phyloP scores from a whole-genome alignment of 2,329 filamentous ascomycete genomes.

The Botryotinia globosa region DNA sequence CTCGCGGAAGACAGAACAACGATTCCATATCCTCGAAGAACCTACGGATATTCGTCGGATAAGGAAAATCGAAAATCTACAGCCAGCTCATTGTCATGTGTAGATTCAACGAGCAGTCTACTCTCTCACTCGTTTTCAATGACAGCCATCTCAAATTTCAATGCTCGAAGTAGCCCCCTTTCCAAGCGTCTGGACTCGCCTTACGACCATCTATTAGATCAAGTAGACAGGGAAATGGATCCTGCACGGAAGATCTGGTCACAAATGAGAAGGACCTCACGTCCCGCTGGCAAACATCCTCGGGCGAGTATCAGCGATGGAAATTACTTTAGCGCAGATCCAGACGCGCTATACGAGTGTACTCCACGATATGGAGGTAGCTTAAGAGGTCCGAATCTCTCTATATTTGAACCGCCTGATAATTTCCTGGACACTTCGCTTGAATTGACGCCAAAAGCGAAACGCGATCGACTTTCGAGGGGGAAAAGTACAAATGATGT shows the following conservation, averaged over 20 bases:
- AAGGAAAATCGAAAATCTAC: conserved; percentile 16
- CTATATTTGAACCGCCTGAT: conserved; percentile 19
- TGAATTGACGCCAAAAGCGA: conserved; percentile 11
- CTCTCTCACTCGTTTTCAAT: conserved; percentile 16
- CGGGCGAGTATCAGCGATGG: conserved; percentile 29
- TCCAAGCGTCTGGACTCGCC: neutral
- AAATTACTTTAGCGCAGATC: conserved; percentile 26
- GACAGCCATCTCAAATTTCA: conserved; percentile 14
- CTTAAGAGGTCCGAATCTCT: neutral
- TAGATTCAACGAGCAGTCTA: neutral
- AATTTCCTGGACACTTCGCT: conserved; percentile 23
- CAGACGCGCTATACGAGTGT: neutral
- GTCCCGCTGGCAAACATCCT: conserved; percentile 23
- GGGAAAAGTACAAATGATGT: neutral
- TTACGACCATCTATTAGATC: conserved; percentile 15
- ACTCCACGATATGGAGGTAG: neutral
- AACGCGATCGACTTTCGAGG: neutral
- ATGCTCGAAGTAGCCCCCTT: neutral
- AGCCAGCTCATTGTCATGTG: neutral
- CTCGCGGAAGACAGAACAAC: conserved; percentile 26
- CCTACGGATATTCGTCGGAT: conserved; percentile 4
- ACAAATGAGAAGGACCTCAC: conserved; percentile 36
- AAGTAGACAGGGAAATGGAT: conserved; percentile 28
- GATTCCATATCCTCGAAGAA: conserved; percentile 23
- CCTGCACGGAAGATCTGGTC: conserved; percentile 38